Conservation (phyloP, 2,329 filamentous ascomycete species). For the Berkeleyomyces basicola region DNA sequence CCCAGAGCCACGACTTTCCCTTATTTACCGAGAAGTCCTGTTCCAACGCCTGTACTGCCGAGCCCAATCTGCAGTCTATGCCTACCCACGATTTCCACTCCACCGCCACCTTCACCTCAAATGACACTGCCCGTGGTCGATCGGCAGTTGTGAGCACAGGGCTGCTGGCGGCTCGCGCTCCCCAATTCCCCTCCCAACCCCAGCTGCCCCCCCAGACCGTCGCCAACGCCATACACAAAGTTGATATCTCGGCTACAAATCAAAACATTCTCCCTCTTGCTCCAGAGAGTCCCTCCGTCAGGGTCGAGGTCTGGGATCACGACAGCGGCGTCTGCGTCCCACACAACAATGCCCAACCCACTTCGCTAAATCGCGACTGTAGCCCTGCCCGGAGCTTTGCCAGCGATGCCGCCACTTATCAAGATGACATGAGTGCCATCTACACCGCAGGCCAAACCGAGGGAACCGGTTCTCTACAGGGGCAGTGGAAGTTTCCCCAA, state of each 20-base stretch:
- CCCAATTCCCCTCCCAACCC: neutral
- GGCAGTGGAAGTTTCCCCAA: neutral
- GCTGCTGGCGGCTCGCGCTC: neutral
- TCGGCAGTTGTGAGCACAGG: neutral
- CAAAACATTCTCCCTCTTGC: neutral
- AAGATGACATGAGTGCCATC: constrained; percentile 7
- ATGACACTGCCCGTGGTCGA: neutral
- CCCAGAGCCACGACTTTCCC: neutral
- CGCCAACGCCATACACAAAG: neutral
- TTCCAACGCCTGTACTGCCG: neutral
- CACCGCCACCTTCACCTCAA: neutral
- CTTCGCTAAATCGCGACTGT: neutral
- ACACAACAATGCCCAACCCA: neutral
- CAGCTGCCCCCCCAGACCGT: neutral
- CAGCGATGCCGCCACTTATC: constrained; percentile 8
- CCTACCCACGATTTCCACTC: neutral
- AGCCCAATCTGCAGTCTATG: neutral
- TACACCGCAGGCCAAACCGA: neutral
- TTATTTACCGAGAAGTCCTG: neutral
- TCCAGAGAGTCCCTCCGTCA: neutral
- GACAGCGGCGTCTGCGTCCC: neutral
- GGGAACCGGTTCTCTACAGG: neutral
- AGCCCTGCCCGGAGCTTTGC: constrained; percentile 8
- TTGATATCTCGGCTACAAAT: neutral
- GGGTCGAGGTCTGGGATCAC: neutral